Evolutionary conservation across 2,329 filamentous ascomycete species (phyloP).

Genomic region (Diaporthe australafricana): DNA sequence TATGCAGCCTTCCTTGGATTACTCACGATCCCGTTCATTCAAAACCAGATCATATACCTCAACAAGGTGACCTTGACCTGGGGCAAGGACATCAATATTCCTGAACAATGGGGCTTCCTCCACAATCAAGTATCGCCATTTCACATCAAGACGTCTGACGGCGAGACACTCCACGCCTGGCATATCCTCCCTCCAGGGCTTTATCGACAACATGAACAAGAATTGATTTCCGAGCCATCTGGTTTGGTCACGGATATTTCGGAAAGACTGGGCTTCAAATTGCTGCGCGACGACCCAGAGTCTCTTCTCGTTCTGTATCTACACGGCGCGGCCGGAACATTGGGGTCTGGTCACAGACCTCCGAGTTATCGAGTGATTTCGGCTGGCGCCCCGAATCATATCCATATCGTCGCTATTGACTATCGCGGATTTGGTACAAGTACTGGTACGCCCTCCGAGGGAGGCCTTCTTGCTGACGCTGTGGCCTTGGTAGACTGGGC

Average conservation of each 20-base stretch:
- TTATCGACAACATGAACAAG: slow-evolving; percentile 66
- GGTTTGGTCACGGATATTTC: slow-evolving; percentile 46
- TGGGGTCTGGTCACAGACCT: slow-evolving; percentile 66
- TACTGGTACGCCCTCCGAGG: slow-evolving; percentile 65
- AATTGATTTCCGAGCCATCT: slow-evolving; percentile 51
- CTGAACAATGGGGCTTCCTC: slow-evolving; percentile 78
- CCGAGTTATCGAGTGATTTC: slow-evolving; percentile 67
- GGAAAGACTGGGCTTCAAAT: slow-evolving; percentile 51
- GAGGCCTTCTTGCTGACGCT: slow-evolving; percentile 65
- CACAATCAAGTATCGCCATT: slow-evolving; percentile 81
- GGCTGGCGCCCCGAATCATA: slow-evolving; percentile 60
- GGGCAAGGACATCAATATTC: slow-evolving; percentile 71
- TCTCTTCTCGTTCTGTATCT: slow-evolving; percentile 60
- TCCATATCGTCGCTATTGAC: slow-evolving; percentile 70
- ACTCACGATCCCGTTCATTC: slow-evolving; percentile 54
- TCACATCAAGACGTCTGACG: slow-evolving; percentile 72
- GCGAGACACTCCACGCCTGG: slow-evolving; percentile 78
- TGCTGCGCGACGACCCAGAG: slow-evolving; percentile 58
- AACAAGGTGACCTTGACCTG: slow-evolving; percentile 66
- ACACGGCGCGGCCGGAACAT: slow-evolving; percentile 67
- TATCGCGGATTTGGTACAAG: slow-evolving; percentile 71
- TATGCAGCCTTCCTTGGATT: slow-evolving; percentile 43
- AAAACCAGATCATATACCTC: slow-evolving; percentile 68
- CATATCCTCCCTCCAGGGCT: slow-evolving; percentile 78
- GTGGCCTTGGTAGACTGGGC: slow-evolving; percentile 65